Evolutionary conservation across 768 basidiomycete species (phyloP).

Genomic region (Boletus tomentosulus): DNA sequence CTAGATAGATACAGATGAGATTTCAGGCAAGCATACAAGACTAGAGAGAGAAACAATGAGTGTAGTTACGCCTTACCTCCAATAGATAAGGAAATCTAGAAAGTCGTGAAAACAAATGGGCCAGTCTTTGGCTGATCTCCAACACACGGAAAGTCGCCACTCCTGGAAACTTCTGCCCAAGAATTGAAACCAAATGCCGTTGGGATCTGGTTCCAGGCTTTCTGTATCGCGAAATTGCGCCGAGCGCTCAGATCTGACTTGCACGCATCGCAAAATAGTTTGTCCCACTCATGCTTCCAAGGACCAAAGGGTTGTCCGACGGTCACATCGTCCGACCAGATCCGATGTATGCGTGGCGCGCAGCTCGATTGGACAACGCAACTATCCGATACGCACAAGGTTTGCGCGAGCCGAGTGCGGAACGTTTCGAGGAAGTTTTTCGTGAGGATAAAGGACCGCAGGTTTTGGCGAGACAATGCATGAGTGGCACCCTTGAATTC

Average conservation of each 20-base stretch:
- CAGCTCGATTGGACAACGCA: background rate
- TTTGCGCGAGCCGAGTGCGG: background rate
- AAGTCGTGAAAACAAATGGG: too few species aligned
- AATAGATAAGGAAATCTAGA: too few species aligned
- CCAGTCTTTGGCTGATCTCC: background rate
- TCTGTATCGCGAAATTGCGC: background rate
- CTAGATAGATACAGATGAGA: too few species aligned
- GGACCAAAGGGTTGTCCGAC: background rate
- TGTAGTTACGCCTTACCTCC: too few species aligned
- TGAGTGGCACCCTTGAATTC: background rate
- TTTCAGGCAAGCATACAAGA: too few species aligned
- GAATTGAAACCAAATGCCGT: slow-evolving; percentile 4
- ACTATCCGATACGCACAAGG: background rate
- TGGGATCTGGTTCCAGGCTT: slow-evolving; percentile 1
- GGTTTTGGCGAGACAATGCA: slow-evolving; percentile 3
- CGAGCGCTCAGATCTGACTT: rapidly evolving
- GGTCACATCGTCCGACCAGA: background rate
- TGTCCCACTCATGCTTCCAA: slow-evolving; percentile 1
- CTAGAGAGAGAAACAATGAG: too few species aligned
- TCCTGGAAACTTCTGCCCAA: background rate
- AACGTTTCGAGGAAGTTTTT: background rate
- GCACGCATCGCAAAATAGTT: background rate
- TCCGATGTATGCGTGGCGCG: rapidly evolving
- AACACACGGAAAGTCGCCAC: background rate
- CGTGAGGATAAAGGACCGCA: slow-evolving; percentile 3